Percentiles rank a stretch among this genome's conserved stretches.
Conservation (phyloP, 495 filamentous ascomycete genomes). For the Baudoinia panamericana region DNA sequence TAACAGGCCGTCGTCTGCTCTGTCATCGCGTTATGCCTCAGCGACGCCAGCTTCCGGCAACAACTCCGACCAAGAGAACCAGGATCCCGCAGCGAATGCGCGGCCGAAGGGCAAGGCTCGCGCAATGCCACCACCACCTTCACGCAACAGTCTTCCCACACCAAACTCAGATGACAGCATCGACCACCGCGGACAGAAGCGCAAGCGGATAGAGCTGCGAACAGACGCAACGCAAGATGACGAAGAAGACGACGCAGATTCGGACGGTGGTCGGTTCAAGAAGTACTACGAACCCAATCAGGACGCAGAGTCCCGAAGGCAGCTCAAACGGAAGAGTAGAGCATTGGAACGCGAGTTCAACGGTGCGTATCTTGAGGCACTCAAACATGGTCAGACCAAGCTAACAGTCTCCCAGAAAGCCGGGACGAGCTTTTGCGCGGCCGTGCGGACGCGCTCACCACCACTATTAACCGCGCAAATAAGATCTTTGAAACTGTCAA, state of each 20-base stretch:
- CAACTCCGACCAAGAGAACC: conserved; percentile 23
- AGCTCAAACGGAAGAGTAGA: conserved; percentile 53
- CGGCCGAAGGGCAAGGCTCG: conserved; percentile 14
- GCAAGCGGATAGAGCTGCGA: conserved; percentile 28
- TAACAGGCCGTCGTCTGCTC: conserved; percentile 1
- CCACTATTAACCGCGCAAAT: conserved; percentile 53
- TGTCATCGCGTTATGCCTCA: conserved; percentile 11
- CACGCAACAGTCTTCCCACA: conserved; percentile 12
- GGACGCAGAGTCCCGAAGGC: conserved; percentile 59
- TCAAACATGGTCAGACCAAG: not conserved
- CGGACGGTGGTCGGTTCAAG: conserved; percentile 30
- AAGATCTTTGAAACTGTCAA: conserved; percentile 54
- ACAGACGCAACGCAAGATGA: conserved; percentile 38
- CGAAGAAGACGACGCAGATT: conserved; percentile 42
- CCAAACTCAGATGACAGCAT: conserved; percentile 14
- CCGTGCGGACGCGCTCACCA: conserved; percentile 31
- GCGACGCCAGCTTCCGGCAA: conserved; percentile 4
- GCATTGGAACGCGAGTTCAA: conserved; percentile 52
- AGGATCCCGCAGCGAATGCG: conserved; percentile 2
- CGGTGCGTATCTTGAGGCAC: conserved; percentile 32
- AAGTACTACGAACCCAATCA: conserved; percentile 81
- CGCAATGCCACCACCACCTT: conserved; percentile 1
- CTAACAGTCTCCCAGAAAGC: conserved; percentile 5
- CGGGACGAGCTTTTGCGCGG: conserved; percentile 25
- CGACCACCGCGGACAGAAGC: conserved; percentile 10